A percentile compares a stretch with the other conserved stretches of the same genome.
Conservation (phyloP, 805 yeast species). For the Pichia paraexigua region DNA sequence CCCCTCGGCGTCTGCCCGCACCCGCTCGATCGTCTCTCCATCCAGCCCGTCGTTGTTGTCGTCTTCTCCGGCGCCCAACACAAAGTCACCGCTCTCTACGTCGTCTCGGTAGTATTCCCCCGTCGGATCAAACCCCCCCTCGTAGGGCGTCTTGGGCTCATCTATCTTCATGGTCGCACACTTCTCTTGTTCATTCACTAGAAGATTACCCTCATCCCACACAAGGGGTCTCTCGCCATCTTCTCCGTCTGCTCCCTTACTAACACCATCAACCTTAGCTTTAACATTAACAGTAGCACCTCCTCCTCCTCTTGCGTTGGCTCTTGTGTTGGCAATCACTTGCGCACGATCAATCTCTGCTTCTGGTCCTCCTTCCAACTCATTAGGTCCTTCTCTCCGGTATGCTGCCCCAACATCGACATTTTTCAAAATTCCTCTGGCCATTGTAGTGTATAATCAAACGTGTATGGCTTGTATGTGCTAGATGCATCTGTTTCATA, state of each 20-base stretch:
- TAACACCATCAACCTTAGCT: too few relatives aligned
- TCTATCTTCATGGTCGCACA: conserved; percentile 74
- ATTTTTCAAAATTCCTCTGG: conserved; percentile 27
- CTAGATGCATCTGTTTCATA: too few relatives aligned
- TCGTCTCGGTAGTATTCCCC: conserved; percentile 74
- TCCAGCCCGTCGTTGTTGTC: too few relatives aligned
- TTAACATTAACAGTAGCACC: not conserved
- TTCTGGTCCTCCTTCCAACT: conserved; percentile 8
- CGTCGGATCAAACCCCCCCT: conserved; percentile 77
- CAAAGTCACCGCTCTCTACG: conserved; percentile 40
- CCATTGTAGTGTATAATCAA: too few relatives aligned
- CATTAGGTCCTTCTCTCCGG: conserved; percentile 15
- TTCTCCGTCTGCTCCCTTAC: too few relatives aligned
- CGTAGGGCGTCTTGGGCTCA: conserved; percentile 94
- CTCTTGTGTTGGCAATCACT: conserved; percentile 71
- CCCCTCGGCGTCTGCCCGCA: conserved; percentile 12
- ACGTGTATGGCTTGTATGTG: too few relatives aligned
- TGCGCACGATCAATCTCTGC: conserved; percentile 41
- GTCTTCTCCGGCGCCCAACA: too few relatives aligned
- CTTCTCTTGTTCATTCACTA: conserved; percentile 65
- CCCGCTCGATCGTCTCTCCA: too few relatives aligned
- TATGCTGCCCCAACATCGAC: conserved; percentile 20
- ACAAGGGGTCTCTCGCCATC: conserved; percentile 37
- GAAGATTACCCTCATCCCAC: conserved; percentile 82
- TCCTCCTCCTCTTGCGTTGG: conserved; percentile 43